phyloP scores from a whole-genome alignment of 768 basidiomycete species.

The Holtermanniella nyarrowii region DNA sequence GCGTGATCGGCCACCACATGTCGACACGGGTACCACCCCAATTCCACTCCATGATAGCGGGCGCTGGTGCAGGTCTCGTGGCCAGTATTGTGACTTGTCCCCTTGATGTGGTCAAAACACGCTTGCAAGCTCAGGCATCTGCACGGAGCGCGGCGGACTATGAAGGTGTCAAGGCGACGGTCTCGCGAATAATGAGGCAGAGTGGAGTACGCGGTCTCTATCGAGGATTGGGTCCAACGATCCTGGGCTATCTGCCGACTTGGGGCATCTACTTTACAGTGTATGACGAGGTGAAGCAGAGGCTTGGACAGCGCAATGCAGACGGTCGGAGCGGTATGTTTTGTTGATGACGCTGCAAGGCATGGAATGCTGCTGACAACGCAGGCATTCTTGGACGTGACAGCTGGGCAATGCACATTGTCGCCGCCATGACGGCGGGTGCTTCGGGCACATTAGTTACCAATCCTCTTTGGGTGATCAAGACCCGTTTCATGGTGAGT shows the following conservation, averaged over 20 bases:
- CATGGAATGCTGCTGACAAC: slow-evolving; percentile 1
- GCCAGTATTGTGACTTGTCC: slow-evolving; percentile 92
- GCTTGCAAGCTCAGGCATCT: slow-evolving; percentile 82
- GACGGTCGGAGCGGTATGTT: background rate
- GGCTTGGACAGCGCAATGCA: slow-evolving; percentile 52
- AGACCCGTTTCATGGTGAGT: slow-evolving; percentile 93
- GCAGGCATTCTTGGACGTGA: slow-evolving; percentile 5
- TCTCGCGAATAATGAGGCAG: slow-evolving; percentile 50
- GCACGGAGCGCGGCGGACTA: slow-evolving; percentile 62
- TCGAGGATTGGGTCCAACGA: slow-evolving; percentile 91
- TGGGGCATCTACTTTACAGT: slow-evolving; percentile 99
- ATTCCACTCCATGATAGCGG: slow-evolving; percentile 51
- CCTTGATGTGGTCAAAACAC: slow-evolving; percentile 94
- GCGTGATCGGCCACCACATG: background rate
- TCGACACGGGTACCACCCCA: slow-evolving; percentile 17
- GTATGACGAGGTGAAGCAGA: slow-evolving; percentile 86
- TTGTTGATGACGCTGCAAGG: background rate
- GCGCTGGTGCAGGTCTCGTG: slow-evolving; percentile 88
- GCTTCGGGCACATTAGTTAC: slow-evolving; percentile 86
- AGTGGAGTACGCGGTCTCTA: slow-evolving; percentile 84
- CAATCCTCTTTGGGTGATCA: slow-evolving; percentile 97
- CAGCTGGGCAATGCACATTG: slow-evolving; percentile 51
- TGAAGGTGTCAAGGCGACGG: slow-evolving; percentile 58
- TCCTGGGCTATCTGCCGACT: slow-evolving; percentile 92
- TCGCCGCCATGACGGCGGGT: slow-evolving; percentile 93